These are phyloP conservation scores for Brasilioporus rufonigricans DNA, from an alignment of 768 basidiomycete genomes.

Conservation along the genomic window DNA sequence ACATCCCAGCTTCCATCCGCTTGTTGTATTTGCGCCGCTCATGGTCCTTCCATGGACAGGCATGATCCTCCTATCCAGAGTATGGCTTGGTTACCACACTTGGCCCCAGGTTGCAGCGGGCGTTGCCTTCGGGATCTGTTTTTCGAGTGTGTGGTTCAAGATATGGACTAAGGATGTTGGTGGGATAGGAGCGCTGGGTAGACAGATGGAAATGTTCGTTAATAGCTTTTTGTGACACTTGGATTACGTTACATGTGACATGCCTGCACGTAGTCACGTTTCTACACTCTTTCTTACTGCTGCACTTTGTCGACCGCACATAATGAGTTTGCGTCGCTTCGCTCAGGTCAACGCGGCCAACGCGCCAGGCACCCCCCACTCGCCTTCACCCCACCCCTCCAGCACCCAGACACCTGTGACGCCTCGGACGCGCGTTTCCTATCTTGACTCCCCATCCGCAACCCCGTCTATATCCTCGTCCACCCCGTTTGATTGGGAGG, in stretches of 20 bases:
- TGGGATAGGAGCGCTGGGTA: slow-evolving; percentile 20
- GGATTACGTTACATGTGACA: slow-evolving; percentile 27
- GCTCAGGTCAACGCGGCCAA: slow-evolving; percentile 48
- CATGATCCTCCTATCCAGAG: slow-evolving; percentile 58
- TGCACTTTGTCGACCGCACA: slow-evolving; percentile 6
- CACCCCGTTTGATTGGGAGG: slow-evolving; percentile 84
- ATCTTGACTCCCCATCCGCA: slow-evolving; percentile 57
- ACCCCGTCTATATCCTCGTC: slow-evolving; percentile 77
- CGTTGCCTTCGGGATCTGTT: slow-evolving; percentile 48
- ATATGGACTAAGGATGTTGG: slow-evolving; percentile 44
- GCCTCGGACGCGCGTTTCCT: slow-evolving; percentile 47
- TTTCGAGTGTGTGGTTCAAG: slow-evolving; percentile 54
- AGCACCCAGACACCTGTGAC: slow-evolving; percentile 43
- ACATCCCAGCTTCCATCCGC: slow-evolving; percentile 50
- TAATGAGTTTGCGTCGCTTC: slow-evolving; percentile 57
- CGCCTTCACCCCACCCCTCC: slow-evolving; percentile 33
- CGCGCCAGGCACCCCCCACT: slow-evolving; percentile 39
- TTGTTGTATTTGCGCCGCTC: slow-evolving; percentile 36
- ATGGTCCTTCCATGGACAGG: slow-evolving; percentile 55
- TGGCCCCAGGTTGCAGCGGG: slow-evolving; percentile 66
- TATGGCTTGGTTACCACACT: slow-evolving; percentile 79
- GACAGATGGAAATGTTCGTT: slow-evolving; percentile 10
- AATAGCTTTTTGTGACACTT: slow-evolving; percentile 17
- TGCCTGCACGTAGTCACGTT: slow-evolving; percentile 20
- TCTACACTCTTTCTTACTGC: slow-evolving; percentile 4